Evolutionary conservation across 805 yeast genomes (phyloP).

Genomic region (Candida ovalis): DNA sequence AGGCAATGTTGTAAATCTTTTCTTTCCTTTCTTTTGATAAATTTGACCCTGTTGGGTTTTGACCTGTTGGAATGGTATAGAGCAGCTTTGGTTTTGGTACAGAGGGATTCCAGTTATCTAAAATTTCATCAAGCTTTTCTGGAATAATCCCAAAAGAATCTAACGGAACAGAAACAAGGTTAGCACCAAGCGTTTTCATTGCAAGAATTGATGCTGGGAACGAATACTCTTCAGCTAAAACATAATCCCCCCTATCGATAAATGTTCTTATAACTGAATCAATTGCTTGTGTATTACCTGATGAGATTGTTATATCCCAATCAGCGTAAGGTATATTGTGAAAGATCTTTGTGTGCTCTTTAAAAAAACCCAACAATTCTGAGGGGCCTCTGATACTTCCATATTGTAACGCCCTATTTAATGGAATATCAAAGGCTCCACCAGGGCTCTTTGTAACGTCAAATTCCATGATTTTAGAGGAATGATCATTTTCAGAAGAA

Average conservation of each 20-base stretch:
- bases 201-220: conserved; percentile 73
- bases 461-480: background rate
- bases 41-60: conserved; percentile 95
- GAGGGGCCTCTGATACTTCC: conserved; percentile 82
- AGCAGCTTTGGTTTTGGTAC: conserved; percentile 74
- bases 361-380: conserved; percentile 62
- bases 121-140: conserved; percentile 46
- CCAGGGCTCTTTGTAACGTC: background rate
- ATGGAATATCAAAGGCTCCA: conserved; percentile 28
- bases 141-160: conserved; percentile 65
- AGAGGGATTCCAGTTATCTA: conserved; percentile 55
- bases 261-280: conserved; percentile 71
- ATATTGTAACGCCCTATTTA: conserved; percentile 86
- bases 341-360: conserved; percentile 64
- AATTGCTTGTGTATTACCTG: conserved; percentile 94
- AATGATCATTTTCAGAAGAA: background rate
- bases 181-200: conserved; percentile 57
- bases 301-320: conserved; percentile 70
- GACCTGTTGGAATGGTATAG: conserved; percentile 94
- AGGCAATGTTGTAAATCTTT: conserved; percentile 71
- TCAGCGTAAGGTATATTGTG: conserved; percentile 53
- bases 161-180: conserved; percentile 62
- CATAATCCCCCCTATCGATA: conserved; percentile 55
- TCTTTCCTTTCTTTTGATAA: conserved; percentile 72
- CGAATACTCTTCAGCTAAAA: conserved; percentile 73